Percentiles rank a stretch among this genome's conserved stretches.
Evolutionary conservation across 2,329 filamentous ascomycete species (phyloP).

Genomic region (Myrmaecium sp.): DNA sequence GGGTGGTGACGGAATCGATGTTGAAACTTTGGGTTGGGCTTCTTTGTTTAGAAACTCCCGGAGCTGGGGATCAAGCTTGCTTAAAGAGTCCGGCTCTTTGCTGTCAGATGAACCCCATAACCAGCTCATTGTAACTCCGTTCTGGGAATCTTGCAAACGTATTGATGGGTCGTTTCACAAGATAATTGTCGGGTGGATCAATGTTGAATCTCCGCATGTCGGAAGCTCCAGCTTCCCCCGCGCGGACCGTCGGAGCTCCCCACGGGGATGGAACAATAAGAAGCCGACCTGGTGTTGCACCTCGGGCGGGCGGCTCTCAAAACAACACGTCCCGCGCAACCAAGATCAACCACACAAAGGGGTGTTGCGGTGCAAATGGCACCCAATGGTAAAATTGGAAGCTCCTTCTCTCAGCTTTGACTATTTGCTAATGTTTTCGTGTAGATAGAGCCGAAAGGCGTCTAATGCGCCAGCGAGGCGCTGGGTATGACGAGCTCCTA

Average conservation of each 20-base stretch:
- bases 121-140: slow-evolving; percentile 43
- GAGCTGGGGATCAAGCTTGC: slow-evolving; percentile 65
- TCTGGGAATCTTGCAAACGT: too few relatives aligned
- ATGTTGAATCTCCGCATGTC: too few relatives aligned
- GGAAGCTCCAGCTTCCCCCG: too few relatives aligned
- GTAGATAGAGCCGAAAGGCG: slow-evolving; percentile 36
- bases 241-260: too few relatives aligned
- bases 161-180: too few relatives aligned
- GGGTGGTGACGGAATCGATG: slow-evolving; percentile 11
- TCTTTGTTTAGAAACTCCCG: slow-evolving; percentile 74
- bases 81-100: slow-evolving; percentile 43
- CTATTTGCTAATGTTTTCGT: slow-evolving; percentile 1
- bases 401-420: background rate
- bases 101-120: slow-evolving; percentile 34
- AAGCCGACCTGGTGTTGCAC: too few relatives aligned
- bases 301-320: too few relatives aligned
- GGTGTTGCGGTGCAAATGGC: slow-evolving; percentile 3
- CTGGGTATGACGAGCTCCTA: slow-evolving; percentile 27
- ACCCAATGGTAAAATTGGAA: slow-evolving; percentile 1
- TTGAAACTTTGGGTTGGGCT: slow-evolving; percentile 44
- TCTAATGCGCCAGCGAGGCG: slow-evolving; percentile 40
- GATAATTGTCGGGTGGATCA: too few relatives aligned
- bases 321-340: slow-evolving; percentile 1
- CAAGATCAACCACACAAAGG: background rate
- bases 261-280: too few relatives aligned